Base-by-base conservation (phyloP, 208 protist genomes). In the Blastocrithidia nonstop region DNA sequence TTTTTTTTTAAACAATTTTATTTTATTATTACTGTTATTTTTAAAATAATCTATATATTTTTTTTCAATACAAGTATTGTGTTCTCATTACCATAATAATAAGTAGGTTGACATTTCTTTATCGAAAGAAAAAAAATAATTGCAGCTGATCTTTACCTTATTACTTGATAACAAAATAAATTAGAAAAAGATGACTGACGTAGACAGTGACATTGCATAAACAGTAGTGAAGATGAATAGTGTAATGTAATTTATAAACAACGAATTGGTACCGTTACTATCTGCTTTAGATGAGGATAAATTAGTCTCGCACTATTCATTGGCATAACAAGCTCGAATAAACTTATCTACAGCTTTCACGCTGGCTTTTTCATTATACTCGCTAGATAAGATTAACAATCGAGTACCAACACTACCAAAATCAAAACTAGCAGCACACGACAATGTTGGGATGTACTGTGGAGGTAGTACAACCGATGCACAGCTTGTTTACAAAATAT, bases 401-500 rank as follows among this genome's bases (percentile, higher is more conserved):
- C 42, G 49, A 1, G 52, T 51, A 44, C 36, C 29, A 17, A 1
- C 19, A 4, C 5, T 21, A 9, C 22, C n/a, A n/a, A n/a, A n/a
- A 37, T 8, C 43, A 48, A 2, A 16, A 42, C 4, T 13, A 3
- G 4, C 1, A 50, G 38, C 2, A 45, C 7, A 37, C 40, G 41
- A 40, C 15, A 41, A 31, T 38, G 19, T 23, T 6, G 27, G 40
- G 23, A 2, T 37, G 22, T 0, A 17, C 9, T 45, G 40, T 26
- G 31, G 20, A 19, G 29, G 22, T 4, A 33, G 27, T 3, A 28
- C 36, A 6, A 56, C 55, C 0, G 77, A 92, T 39, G 49, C 62
- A 25, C 82, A 82, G 61, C 54, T 92, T 21, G 44, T 70, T n/a
- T 58, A 84, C 0, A 87, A 92, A 57, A 82, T 92, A 21, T 68